phyloP scores from a whole-genome alignment of 352 stramenopile species.

The Phytophthora parvispora region DNA sequence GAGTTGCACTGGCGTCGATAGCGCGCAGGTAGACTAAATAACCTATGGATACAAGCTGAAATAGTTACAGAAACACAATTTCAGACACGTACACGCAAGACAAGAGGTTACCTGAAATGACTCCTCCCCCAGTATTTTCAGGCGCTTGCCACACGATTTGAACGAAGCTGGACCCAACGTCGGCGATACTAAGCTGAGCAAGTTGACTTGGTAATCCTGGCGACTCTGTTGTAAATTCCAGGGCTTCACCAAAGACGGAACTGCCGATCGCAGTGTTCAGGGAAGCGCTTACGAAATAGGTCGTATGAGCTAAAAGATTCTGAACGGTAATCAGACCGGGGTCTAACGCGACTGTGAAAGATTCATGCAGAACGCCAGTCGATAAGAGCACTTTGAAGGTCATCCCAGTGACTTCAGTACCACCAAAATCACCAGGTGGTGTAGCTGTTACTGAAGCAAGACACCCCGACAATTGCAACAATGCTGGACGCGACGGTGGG shows the following conservation, averaged over 20 bases:
- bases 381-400: conserved; percentile 16
- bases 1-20: not conserved
- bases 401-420: conserved; percentile 19
- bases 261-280: conserved; percentile 18
- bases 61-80: too few species aligned
- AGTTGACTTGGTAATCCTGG: conserved; percentile 20
- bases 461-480: conserved; percentile 33
- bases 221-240: conserved; percentile 36
- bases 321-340: conserved; percentile 14
- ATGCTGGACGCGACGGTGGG: conserved; percentile 19
- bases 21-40: conserved; percentile 35
- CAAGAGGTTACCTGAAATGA: conserved; percentile 50
- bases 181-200: conserved; percentile 3
- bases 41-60: conserved; percentile 16
- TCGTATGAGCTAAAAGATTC: conserved; percentile 35
- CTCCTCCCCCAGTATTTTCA: conserved; percentile 48
- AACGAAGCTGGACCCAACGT: conserved; percentile 38
- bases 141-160: conserved; percentile 43
- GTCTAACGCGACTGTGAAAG: conserved; percentile 7
- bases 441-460: conserved; percentile 21
- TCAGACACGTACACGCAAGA: too few species aligned
- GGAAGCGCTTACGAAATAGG: conserved; percentile 35
- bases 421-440: conserved; percentile 46
- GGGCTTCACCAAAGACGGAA: conserved; percentile 23
- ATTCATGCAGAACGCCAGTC: conserved; percentile 5